These are phyloP conservation scores for Guillardia theta DNA, from an alignment of 78 protist genomes.

Conservation along the genomic window DNA sequence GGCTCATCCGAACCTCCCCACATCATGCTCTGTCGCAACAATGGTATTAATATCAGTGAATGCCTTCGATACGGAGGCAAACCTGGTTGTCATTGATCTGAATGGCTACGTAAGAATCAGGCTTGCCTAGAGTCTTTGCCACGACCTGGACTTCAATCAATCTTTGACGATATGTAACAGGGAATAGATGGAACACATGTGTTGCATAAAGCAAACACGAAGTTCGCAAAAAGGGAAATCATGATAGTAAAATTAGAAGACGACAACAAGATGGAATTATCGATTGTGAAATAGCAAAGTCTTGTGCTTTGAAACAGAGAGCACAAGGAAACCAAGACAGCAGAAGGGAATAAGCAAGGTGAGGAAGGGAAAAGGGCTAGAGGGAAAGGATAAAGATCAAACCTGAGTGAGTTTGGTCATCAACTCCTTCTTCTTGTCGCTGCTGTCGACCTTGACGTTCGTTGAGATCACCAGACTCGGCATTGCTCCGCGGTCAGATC, in stretches of 20 bases:
- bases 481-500: too few relatives aligned
- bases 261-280: background rate
- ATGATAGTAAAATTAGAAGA: background rate
- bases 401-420: conserved; percentile 3
- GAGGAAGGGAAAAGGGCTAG: too few relatives aligned
- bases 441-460: background rate
- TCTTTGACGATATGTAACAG: background rate
- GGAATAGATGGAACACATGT: background rate
- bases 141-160: background rate
- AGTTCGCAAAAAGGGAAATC: background rate
- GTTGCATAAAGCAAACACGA: background rate
- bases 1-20: conserved; percentile 9
- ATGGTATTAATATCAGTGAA: background rate
- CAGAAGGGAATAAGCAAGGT: too few relatives aligned
- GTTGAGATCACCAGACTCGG: background rate
- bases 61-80: background rate
- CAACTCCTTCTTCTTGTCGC: background rate
- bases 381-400: too few relatives aligned
- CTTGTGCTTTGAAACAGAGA: background rate
- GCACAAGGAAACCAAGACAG: too few relatives aligned
- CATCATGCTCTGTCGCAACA: background rate
- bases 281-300: background rate
- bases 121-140: background rate
- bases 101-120: background rate
- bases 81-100: conserved; percentile 13